Evolutionary conservation across 1,284 basidiomycete genomes (phyloP).

Genomic region (Amylostereum areolatum): DNA sequence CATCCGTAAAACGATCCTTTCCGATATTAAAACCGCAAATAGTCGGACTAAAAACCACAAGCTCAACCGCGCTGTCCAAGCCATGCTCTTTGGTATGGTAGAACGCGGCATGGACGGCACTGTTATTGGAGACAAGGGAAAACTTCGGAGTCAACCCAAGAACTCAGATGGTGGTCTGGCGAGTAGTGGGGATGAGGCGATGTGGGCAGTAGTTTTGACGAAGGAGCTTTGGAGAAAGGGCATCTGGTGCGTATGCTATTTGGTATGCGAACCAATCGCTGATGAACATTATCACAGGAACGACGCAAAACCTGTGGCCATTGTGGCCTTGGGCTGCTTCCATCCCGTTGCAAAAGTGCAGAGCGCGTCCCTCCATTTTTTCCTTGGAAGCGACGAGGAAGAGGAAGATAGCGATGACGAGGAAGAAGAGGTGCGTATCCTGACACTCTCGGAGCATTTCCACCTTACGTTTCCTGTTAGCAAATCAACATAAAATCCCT

Average conservation of each 20-base stretch:
- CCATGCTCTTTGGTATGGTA: constrained; percentile 94
- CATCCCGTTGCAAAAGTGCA: constrained; percentile 96
- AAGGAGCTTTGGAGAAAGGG: constrained; percentile 94
- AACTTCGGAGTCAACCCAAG: constrained; percentile 41
- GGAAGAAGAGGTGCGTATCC: constrained; percentile 51
- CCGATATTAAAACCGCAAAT: constrained; percentile 93
- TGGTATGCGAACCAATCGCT: neutral
- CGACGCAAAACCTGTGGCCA: constrained; percentile 91
- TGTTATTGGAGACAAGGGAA: constrained; percentile 78
- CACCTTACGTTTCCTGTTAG: constrained; percentile 25
- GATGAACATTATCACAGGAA: constrained; percentile 42
- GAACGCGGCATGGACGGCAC: constrained; percentile 85
- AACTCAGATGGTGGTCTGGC: constrained; percentile 36
- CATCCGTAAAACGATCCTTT: constrained; percentile 94
- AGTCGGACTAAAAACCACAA: constrained; percentile 89
- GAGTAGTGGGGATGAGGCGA: constrained; percentile 76
- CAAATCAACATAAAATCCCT: constrained; percentile 64
- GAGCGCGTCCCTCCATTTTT: constrained; percentile 95
- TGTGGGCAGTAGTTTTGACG: constrained; percentile 96
- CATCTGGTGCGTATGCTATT: constrained; percentile 62
- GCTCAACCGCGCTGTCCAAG: constrained; percentile 93
- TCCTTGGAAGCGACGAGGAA: constrained; percentile 80
- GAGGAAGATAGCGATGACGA: constrained; percentile 68
- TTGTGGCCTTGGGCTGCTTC: constrained; percentile 88
- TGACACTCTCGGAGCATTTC: neutral